These are phyloP conservation scores for Naganishia kalamii DNA, from an alignment of 768 basidiomycete species.

Conservation along the genomic window DNA sequence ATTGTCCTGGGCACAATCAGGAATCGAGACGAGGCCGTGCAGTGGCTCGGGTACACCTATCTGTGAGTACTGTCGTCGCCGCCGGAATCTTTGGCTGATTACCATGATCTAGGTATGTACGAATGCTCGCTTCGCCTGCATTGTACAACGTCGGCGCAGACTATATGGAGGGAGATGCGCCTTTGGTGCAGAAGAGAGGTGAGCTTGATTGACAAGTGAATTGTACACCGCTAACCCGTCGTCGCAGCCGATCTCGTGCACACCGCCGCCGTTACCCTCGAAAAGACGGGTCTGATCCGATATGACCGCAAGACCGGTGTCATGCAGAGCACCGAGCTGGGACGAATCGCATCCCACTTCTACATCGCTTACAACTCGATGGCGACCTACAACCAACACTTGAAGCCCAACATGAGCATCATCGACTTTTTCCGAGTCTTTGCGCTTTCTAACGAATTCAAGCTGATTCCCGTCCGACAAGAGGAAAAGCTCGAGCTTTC, in stretches of 20 bases:
- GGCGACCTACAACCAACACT: constrained; percentile 91
- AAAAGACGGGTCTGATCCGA: constrained; percentile 89
- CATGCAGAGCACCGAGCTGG: constrained; percentile 88
- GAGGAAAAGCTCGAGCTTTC: constrained; percentile 81
- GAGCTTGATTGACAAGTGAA: constrained; percentile 33
- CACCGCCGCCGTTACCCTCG: constrained; percentile 83
- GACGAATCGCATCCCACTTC: constrained; percentile 88
- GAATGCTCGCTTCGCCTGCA: constrained; percentile 82
- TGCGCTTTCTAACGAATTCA: constrained; percentile 92
- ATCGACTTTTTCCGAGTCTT: constrained; percentile 93
- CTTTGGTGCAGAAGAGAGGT: constrained; percentile 80
- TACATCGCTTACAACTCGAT: constrained; percentile 93
- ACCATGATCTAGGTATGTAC: constrained; percentile 65
- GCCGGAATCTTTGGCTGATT: background rate
- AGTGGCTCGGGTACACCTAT: constrained; percentile 94
- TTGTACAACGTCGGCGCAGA: constrained; percentile 83
- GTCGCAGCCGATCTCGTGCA: constrained; percentile 68
- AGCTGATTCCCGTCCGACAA: constrained; percentile 62
- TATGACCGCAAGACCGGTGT: constrained; percentile 82
- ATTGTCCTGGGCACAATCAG: constrained; percentile 89
- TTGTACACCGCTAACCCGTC: background rate
- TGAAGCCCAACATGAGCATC: constrained; percentile 75
- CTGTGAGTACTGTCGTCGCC: constrained; percentile 54
- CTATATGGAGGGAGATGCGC: constrained; percentile 77
- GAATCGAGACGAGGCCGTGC: constrained; percentile 92